Base-by-base conservation (phyloP, 148 eudicot genomes). In the Camellia sinensis region DNA sequence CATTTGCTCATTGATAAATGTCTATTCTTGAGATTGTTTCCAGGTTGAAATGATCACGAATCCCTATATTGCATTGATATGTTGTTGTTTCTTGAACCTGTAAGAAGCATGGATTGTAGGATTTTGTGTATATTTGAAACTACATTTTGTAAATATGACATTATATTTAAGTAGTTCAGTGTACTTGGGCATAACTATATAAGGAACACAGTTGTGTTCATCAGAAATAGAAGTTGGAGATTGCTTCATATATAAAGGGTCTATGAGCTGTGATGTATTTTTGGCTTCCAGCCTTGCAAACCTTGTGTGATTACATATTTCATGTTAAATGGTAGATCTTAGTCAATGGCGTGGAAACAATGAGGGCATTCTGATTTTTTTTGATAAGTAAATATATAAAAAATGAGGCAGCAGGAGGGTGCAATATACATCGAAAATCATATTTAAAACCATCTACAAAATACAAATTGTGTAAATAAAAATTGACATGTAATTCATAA, bases 221-320 rank as follows among this genome's bases (percentile, higher is more conserved):
- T 40, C 22, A 8, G 66, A 74, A 19, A 22, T 74, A 40, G 19
- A 74, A 57, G 77, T 59, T 74, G 19, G 48, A 74, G n/a, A 29
- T 73, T 21, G 13, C 63, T 17, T 73, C 77, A 3, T 63, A 63
- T 12, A 29, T n/a, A 73, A 52, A 72, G 14, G 75, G 43, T 73
- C 7, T 40, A 3, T 73, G 43, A 41, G 12, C 46, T 59, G 41
- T 74, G 65, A 41, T 14, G 14, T 56, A 56, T 37, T 56, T 72
- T 54, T 73, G 46, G 62, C 76, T 73, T 54, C 7, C 46, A 59
- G 46, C 44, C 76, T 73, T 54, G 7, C 46, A 59, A 57, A 18
- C 43, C 62, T 5, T 29, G 3, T 7, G 45, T 15, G 45, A 29
- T 73, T 37, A 15, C 76, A 73, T 54, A 17, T 29, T 73, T 73